Evolutionary conservation across 345 rosid genomes (phyloP).

Genomic region (Jatropha curcas): DNA sequence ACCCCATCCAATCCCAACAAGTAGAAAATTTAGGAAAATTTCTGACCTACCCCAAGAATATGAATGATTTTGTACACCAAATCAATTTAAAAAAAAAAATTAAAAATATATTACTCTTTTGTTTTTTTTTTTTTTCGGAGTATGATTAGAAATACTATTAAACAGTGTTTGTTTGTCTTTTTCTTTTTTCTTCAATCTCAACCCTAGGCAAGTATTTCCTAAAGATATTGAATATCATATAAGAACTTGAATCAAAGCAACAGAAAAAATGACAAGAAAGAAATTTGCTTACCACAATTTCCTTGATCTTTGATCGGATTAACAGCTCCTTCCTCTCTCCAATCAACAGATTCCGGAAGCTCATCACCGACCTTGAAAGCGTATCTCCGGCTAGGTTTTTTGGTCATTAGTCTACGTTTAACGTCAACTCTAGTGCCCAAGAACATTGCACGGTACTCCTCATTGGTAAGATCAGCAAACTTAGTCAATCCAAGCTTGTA

Average conservation of each 20-base stretch:
- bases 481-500: slow-evolving; percentile 27
- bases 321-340: slow-evolving; percentile 21
- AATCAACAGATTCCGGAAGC: slow-evolving; percentile 22
- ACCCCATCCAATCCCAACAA: background rate
- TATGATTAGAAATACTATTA: no score
- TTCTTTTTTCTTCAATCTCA: no score
- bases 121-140: no score
- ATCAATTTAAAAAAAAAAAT: no score
- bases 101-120: no score
- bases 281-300: slow-evolving; percentile 22
- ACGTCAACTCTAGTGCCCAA: slow-evolving; percentile 19
- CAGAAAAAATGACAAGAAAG: background rate
- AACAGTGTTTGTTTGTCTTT: no score
- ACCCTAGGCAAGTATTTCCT: no score
- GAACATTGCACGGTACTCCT: slow-evolving; percentile 22
- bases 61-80: no score
- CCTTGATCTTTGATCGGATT: slow-evolving; percentile 30
- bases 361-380: slow-evolving; percentile 11
- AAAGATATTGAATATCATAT: no score
- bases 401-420: slow-evolving; percentile 12
- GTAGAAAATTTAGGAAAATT: no score
- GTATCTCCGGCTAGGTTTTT: slow-evolving; percentile 20
- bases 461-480: slow-evolving; percentile 27
- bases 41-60: no score
- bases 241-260: no score